These are phyloP conservation scores for Melampsora abietis-canadensis DNA, from an alignment of 1,284 basidiomycete species.

Conservation along the genomic window DNA sequence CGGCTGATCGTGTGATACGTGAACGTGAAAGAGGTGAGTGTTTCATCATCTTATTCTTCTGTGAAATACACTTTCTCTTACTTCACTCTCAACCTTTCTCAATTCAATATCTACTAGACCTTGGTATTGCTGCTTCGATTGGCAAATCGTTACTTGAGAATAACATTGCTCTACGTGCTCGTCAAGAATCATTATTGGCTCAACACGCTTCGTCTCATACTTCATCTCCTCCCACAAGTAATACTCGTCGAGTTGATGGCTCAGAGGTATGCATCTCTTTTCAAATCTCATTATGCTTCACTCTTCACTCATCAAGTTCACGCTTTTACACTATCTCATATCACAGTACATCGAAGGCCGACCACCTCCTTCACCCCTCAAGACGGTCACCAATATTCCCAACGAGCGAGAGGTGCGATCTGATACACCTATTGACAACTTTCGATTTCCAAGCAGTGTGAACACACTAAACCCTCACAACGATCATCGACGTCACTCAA, in stretches of 20 bases:
- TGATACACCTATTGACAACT: background rate
- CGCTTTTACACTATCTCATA: background rate
- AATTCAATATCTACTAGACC: constrained; percentile 58
- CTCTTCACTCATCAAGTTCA: background rate
- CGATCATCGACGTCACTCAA: constrained; percentile 50
- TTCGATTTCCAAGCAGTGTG: background rate
- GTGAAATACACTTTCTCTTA: background rate
- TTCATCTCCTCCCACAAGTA: background rate
- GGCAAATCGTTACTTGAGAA: constrained; percentile 68
- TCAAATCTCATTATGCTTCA: constrained; percentile 47
- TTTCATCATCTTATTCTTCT: constrained; percentile 6
- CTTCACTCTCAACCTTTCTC: constrained; percentile 8
- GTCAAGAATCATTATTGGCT: constrained; percentile 65
- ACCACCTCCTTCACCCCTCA: constrained; percentile 32
- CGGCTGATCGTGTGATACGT: constrained; percentile 64
- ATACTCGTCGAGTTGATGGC: constrained; percentile 52
- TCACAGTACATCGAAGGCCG: constrained; percentile 39
- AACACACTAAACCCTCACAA: background rate
- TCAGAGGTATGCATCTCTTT: constrained; percentile 46
- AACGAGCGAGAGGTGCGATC: background rate
- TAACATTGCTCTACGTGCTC: constrained; percentile 65
- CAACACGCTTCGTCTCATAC: constrained; percentile 61
- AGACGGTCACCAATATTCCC: background rate
- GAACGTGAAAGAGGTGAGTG: constrained; percentile 68
- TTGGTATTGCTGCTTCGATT: constrained; percentile 65